These are phyloP conservation scores for Bryoerythrophyllum caledonicum DNA, from an alignment of 225 moss, liverwort and hornwort species.

Conservation along the genomic window DNA sequence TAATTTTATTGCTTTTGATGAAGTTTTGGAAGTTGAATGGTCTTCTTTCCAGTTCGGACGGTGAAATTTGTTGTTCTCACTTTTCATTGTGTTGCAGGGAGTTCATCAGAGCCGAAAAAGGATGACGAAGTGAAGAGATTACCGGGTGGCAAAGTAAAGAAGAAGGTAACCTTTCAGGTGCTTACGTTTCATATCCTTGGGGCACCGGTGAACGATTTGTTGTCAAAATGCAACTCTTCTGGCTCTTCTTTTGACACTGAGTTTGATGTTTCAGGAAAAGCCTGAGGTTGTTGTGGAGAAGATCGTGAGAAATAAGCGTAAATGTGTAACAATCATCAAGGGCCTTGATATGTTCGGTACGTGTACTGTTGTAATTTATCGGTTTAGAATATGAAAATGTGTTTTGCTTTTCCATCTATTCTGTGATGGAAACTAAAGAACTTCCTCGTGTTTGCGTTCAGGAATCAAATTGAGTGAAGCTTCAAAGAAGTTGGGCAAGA, in stretches of 20 bases:
- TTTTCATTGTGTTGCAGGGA: constrained; percentile 52
- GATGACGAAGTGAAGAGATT: constrained; percentile 94
- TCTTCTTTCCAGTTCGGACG: not conserved
- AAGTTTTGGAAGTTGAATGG: not conserved
- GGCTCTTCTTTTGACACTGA: constrained; percentile 12
- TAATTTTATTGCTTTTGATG: not conserved
- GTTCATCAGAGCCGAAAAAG: constrained; percentile 83
- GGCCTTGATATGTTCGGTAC: constrained; percentile 99
- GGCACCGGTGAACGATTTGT: not conserved
- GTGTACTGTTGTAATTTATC: constrained; percentile 13
- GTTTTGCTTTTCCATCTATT: not conserved
- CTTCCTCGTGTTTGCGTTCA: constrained; percentile 25
- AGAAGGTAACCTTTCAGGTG: constrained; percentile 86
- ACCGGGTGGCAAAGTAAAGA: constrained; percentile 99
- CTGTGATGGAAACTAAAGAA: not conserved
- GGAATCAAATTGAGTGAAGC: constrained; percentile 99
- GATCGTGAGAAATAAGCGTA: constrained; percentile 96
- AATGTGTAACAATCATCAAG: constrained; percentile 99
- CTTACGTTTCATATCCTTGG: constrained; percentile 41
- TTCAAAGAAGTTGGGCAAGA: constrained; percentile 97
- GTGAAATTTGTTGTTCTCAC: not conserved
- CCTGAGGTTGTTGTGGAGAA: constrained; percentile 98
- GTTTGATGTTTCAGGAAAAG: constrained; percentile 71
- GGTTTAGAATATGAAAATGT: not conserved
- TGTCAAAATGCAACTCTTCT: not conserved